Evolutionary conservation across 352 stramenopile species (phyloP), one percentile per base, ranked within the genome.

Genomic region (Globisporangium recalcitrans): DNA sequence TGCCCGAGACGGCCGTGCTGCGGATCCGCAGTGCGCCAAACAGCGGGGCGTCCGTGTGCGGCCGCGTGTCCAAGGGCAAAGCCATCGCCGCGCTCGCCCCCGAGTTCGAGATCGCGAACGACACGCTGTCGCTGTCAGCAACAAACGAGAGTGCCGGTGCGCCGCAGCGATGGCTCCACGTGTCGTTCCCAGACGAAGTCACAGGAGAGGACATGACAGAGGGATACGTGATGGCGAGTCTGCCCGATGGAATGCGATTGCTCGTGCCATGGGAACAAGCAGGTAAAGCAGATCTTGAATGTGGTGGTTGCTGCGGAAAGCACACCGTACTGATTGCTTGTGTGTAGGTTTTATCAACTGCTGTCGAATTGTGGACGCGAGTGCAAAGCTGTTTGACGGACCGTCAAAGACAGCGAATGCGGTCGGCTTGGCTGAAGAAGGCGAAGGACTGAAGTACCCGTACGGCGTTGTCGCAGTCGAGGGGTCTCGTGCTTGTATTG

Each of bases 1-100:
- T 93, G 46, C 79, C 81, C 47, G 46, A 62, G 32, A 73, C 86
- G 53, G 81, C 83, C 24, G 71, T 77, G 69, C 78, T 91, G 65
- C 81, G 83, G 29, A 77, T 91, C 49, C 83, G 83, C 55, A 60
- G 69, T 19, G 72, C 80, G 24, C 78, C 83, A 1, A 71, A 82
- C 70, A 79, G 69, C 53, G 68, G 70, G 26, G 73, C 79, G 0
- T 31, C 58, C 9, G 81, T 77, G 29, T 63, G 73, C 11, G 71
- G 65, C 4, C 75, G 72, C n/a, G 62, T 90, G 11, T 66, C 67
- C 9, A 82, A 87, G 60, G 83, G 81, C 3, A 73, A 74, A 48
- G 78, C 70, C 29, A 63, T 90, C 34, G 72, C 71, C 0, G 72
- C 74, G 40, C 65, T 66, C 5, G 67, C 71, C 27, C 62, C 63